These are phyloP conservation scores for Stropharia rugosoannulata DNA, from an alignment of 768 basidiomycete genomes.

Conservation along the genomic window DNA sequence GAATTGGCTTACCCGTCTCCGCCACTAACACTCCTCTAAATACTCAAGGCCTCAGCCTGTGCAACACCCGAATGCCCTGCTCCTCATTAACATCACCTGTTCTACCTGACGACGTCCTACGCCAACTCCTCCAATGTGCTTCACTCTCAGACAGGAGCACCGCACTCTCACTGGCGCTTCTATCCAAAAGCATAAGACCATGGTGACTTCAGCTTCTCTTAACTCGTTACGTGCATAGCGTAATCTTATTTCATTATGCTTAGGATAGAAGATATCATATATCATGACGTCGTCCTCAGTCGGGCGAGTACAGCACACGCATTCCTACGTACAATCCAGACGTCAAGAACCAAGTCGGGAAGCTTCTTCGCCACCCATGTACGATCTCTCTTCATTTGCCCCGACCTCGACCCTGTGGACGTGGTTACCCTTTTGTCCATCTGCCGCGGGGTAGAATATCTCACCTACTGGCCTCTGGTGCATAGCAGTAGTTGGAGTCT, in stretches of 20 bases:
- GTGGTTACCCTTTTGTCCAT: conserved; percentile 30
- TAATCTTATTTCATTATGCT: not conserved
- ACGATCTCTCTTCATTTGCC: conserved; percentile 34
- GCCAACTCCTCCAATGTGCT: conserved; percentile 35
- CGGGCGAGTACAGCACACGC: conserved; percentile 29
- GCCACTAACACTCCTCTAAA: not conserved
- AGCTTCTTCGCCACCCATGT: conserved; percentile 34
- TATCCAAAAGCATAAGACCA: conserved; percentile 28
- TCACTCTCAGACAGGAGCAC: conserved; percentile 27
- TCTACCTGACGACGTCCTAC: conserved; percentile 35
- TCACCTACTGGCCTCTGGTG: conserved; percentile 37
- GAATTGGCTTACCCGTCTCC: conserved; percentile 4
- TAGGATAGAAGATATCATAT: conserved; percentile 37
- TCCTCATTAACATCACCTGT: not conserved
- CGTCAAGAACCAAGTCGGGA: conserved; percentile 28
- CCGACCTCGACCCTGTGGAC: conserved; percentile 29
- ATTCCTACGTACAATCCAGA: conserved; percentile 37
- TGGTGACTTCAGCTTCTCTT: conserved; percentile 26
- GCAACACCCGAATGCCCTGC: not conserved
- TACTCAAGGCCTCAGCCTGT: not conserved
- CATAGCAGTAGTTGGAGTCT: conserved; percentile 6
- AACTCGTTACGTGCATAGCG: not conserved
- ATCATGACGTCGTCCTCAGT: conserved; percentile 30
- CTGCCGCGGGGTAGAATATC: conserved; percentile 31
- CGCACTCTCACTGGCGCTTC: conserved; percentile 28